phyloP scores from a whole-genome alignment of 768 basidiomycete species.

The Pisolithus marmoratus region DNA sequence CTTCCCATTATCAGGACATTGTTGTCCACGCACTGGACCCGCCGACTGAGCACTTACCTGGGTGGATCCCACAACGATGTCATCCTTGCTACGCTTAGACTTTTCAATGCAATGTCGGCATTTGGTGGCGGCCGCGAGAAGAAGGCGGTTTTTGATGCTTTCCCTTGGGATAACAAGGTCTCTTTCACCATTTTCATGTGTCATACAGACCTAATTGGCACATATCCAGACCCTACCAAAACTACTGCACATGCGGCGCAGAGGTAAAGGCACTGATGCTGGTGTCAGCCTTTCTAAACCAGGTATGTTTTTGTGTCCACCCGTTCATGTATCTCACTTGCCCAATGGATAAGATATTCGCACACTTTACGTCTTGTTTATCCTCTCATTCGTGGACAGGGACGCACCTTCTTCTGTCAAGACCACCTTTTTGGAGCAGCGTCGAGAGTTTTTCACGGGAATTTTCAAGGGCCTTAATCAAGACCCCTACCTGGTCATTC shows the following conservation, averaged over 20 bases:
- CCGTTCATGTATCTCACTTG: background rate
- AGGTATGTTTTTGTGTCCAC: constrained; percentile 34
- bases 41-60: constrained; percentile 57
- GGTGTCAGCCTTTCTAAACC: constrained; percentile 46
- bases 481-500: constrained; percentile 57
- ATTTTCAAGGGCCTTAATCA: constrained; percentile 70
- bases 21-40: constrained; percentile 49
- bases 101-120: constrained; percentile 54
- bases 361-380: constrained; percentile 65
- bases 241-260: constrained; percentile 66
- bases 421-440: constrained; percentile 62
- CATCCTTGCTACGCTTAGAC: constrained; percentile 57
- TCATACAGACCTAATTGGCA: background rate
- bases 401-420: constrained; percentile 49
- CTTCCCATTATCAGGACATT: constrained; percentile 56
- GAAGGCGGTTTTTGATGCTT: constrained; percentile 56
- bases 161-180: constrained; percentile 79
- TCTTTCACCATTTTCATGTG: background rate
- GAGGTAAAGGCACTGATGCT: constrained; percentile 36
- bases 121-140: constrained; percentile 66
- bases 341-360: constrained; percentile 57
- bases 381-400: constrained; percentile 64
- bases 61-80: constrained; percentile 59
- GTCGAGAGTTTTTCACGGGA: constrained; percentile 54
- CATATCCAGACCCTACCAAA: constrained; percentile 52